phyloP scores from a whole-genome alignment of 495 filamentous ascomycete genomes.

The Xanthoparmelia taractica region DNA sequence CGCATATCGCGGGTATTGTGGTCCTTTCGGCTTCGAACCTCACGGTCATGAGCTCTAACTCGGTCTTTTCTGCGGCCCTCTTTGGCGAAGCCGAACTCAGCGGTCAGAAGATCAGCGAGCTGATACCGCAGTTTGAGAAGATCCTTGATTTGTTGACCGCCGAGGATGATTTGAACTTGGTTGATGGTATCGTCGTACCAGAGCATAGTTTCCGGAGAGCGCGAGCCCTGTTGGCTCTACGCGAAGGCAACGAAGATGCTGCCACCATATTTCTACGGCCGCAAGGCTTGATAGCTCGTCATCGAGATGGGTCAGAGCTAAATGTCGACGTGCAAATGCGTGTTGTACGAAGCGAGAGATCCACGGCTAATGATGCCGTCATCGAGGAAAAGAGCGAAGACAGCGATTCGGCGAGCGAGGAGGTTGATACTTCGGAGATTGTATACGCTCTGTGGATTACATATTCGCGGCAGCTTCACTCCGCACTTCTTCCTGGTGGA shows the following conservation, averaged over 20 bases:
- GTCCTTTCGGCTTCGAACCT: slow-evolving; percentile 71
- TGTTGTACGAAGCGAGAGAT: slow-evolving; percentile 77
- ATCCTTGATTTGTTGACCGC: slow-evolving; percentile 73
- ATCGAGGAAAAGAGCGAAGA: slow-evolving; percentile 40
- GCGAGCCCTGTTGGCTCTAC: slow-evolving; percentile 68
- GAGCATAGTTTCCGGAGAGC: slow-evolving; percentile 93
- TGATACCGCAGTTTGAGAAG: slow-evolving; percentile 83
- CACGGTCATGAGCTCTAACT: slow-evolving; percentile 82
- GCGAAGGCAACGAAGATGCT: slow-evolving; percentile 66
- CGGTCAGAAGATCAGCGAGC: slow-evolving; percentile 64
- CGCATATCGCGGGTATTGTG: slow-evolving; percentile 94
- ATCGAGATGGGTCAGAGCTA: slow-evolving; percentile 83
- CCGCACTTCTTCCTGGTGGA: slow-evolving; percentile 49
- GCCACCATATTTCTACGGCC: slow-evolving; percentile 70
- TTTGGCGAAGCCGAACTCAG: slow-evolving; percentile 82
- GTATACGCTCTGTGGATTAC: slow-evolving; percentile 97
- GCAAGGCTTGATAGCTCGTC: slow-evolving; percentile 72
- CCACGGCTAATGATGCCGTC: slow-evolving; percentile 32
- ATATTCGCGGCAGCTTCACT: slow-evolving; percentile 87
- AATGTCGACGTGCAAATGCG: slow-evolving; percentile 93
- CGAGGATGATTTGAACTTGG: slow-evolving; percentile 71
- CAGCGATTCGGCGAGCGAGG: slow-evolving; percentile 33
- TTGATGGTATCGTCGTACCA: slow-evolving; percentile 93
- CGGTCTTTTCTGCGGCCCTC: slow-evolving; percentile 83
- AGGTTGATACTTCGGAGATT: slow-evolving; percentile 56